Conservation (phyloP, 768 basidiomycete genomes). For the Dendrothele bispora region DNA sequence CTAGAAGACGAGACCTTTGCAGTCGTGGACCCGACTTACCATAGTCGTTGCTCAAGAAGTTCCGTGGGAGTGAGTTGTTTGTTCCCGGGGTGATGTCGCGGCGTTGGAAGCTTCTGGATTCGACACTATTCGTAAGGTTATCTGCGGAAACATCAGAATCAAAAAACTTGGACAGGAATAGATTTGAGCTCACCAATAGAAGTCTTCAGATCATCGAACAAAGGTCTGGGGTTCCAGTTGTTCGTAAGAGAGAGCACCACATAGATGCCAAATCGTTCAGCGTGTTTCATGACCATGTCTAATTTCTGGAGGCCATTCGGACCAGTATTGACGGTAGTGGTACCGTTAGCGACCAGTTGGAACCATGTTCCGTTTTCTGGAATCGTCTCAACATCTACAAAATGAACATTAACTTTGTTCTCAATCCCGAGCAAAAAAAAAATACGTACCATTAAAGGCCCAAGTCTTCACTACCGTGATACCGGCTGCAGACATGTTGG, state of each 20-base stretch:
- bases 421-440: constrained; percentile 1
- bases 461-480: constrained; percentile 64
- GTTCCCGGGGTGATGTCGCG: constrained; percentile 20
- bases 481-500: constrained; percentile 54
- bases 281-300: constrained; percentile 55
- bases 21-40: too few relatives aligned
- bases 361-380: constrained; percentile 64
- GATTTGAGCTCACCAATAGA: constrained; percentile 2
- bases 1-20: not conserved
- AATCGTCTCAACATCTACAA: constrained; percentile 49
- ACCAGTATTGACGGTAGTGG: constrained; percentile 54
- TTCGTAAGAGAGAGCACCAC: constrained; percentile 60
- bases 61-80: constrained; percentile 45
- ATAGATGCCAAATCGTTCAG: constrained; percentile 53
- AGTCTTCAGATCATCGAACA: constrained; percentile 22
- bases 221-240: constrained; percentile 51
- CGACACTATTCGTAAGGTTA: constrained; percentile 1
- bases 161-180: not conserved
- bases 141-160: not conserved
- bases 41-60: constrained; percentile 61
- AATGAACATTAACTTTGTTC: not conserved
- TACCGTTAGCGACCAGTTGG: constrained; percentile 57
- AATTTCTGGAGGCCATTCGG: constrained; percentile 63
- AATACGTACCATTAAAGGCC: constrained; percentile 64
- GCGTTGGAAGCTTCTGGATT: constrained; percentile 11